Conservation (phyloP, 352 stramenopile genomes). For the Phytophthora sp. region DNA sequence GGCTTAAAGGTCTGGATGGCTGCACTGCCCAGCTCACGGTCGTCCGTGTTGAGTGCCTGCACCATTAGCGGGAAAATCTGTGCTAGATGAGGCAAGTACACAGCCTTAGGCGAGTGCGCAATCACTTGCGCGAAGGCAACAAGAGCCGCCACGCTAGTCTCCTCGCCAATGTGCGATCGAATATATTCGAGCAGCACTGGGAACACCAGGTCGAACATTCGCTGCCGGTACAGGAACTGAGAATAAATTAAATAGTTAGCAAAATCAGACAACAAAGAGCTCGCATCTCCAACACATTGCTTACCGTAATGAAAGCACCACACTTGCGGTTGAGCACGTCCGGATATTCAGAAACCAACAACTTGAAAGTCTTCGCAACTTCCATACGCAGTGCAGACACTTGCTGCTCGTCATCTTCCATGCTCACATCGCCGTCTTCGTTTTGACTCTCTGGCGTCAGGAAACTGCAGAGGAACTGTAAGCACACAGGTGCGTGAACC, state of each 20-base stretch:
- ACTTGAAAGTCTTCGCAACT: constrained; percentile 81
- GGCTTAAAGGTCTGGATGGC: constrained; percentile 81
- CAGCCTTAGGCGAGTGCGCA: constrained; percentile 79
- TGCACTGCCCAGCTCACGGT: constrained; percentile 74
- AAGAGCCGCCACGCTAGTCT: constrained; percentile 66
- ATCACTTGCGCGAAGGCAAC: constrained; percentile 83
- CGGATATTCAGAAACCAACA: constrained; percentile 78
- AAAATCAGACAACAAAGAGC: neutral
- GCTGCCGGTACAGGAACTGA: constrained; percentile 83
- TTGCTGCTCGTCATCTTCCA: constrained; percentile 28
- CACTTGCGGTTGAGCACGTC: constrained; percentile 89
- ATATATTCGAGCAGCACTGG: constrained; percentile 74
- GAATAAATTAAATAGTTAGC: constrained; percentile 1
- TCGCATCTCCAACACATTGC: neutral
- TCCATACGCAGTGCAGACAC: constrained; percentile 59
- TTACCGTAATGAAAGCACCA: constrained; percentile 80
- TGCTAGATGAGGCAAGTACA: constrained; percentile 74
- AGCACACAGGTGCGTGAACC: constrained; percentile 64
- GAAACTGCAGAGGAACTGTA: constrained; percentile 78
- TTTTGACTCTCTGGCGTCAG: constrained; percentile 38
- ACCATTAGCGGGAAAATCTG: constrained; percentile 88
- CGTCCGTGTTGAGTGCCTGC: constrained; percentile 79
- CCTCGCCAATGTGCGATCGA: constrained; percentile 38
- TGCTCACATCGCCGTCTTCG: constrained; percentile 29
- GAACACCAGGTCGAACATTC: constrained; percentile 82